phyloP scores from a whole-genome alignment of 257 asterid species.

The Nicotiana otophora region DNA sequence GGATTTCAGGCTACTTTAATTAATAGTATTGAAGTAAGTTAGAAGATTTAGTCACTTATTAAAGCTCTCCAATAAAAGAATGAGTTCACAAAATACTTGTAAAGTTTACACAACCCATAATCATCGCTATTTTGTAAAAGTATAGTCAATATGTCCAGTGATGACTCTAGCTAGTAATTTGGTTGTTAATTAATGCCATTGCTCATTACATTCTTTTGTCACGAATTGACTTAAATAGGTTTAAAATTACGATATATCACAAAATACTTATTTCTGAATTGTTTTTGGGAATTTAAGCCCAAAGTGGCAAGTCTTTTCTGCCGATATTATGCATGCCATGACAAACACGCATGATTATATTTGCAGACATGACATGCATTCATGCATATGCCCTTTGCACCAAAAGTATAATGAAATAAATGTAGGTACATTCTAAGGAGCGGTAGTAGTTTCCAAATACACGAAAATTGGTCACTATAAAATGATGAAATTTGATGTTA shows the following conservation, averaged over 20 bases:
- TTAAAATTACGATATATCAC: neutral
- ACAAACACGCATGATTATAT: conserved; percentile 13
- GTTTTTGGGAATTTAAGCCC: neutral
- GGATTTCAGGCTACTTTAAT: neutral
- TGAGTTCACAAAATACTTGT: neutral
- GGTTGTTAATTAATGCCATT: neutral
- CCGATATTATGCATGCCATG: conserved; percentile 11
- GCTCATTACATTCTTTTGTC: neutral
- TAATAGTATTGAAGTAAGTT: neutral
- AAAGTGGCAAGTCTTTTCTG: neutral
- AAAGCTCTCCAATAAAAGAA: neutral
- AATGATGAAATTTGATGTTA: neutral
- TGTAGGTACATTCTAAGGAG: neutral
- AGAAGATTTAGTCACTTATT: neutral
- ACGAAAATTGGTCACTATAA: neutral
- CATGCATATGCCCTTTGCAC: neutral
- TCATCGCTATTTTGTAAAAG: neutral
- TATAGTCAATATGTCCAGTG: neutral
- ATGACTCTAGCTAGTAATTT: neutral
- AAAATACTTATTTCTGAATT: neutral
- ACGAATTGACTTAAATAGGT: neutral
- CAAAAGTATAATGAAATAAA: neutral
- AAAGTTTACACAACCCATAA: neutral
- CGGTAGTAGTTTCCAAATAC: neutral
- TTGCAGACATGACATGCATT: conserved; percentile 1